These are phyloP conservation scores for Pseudonitzschia multistriata DNA, from an alignment of 108 stramenopile genomes.

Conservation along the genomic window DNA sequence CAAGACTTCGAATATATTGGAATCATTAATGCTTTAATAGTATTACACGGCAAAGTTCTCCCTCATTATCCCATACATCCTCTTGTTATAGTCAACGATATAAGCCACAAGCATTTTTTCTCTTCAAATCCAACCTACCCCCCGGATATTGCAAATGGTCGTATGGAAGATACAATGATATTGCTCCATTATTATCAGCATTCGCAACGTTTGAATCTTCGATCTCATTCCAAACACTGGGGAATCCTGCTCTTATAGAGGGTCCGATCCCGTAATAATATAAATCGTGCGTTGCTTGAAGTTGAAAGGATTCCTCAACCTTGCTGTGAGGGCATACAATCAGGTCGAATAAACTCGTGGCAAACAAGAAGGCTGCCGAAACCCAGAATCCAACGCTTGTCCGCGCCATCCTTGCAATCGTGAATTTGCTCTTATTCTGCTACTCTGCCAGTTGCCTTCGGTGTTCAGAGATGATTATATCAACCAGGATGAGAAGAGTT, in stretches of 20 bases:
- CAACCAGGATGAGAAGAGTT: too few relatives aligned
- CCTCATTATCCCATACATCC: background rate
- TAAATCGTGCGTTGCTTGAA: conserved; percentile 95
- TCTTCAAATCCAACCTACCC: conserved; percentile 14
- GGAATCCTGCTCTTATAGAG: conserved; percentile 17
- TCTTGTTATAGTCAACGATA: too few relatives aligned
- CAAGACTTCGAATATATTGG: background rate
- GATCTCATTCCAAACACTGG: background rate
- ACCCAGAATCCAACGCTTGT: background rate
- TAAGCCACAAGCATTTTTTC: background rate
- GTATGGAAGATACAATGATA: conserved; percentile 35
- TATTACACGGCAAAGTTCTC: background rate
- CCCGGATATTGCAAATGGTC: conserved; percentile 74
- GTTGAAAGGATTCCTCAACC: conserved; percentile 98
- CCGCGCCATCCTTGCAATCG: conserved; percentile 1
- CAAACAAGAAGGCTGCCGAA: conserved; percentile 1
- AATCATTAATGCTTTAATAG: background rate
- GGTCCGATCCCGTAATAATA: conserved; percentile 71
- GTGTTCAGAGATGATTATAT: too few relatives aligned
- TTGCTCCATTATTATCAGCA: background rate
- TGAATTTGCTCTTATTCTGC: too few relatives aligned
- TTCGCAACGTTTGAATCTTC: background rate
- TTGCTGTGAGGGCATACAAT: conserved; percentile 89
- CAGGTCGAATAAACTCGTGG: conserved; percentile 40
- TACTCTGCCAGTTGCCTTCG: too few relatives aligned